Evolutionary conservation across 331 rosid species (phyloP).

Genomic region (Quercus phellos): DNA sequence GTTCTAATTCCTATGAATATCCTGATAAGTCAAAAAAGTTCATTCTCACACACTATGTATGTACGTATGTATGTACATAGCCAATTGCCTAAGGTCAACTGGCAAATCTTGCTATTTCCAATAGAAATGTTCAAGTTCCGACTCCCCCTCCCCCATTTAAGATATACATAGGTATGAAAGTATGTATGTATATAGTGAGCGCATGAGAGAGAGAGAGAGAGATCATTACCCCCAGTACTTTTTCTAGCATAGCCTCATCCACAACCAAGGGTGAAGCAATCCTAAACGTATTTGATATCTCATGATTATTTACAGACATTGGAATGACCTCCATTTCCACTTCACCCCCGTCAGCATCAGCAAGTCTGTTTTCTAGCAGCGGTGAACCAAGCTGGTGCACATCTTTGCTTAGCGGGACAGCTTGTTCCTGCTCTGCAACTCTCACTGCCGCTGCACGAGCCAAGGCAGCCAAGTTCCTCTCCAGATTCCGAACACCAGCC

Average conservation of each 20-base stretch:
- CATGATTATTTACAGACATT: conserved; percentile 66
- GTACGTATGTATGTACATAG: no score
- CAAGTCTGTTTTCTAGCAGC: conserved; percentile 78
- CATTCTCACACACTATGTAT: no score
- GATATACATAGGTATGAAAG: no score
- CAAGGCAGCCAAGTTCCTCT: conserved; percentile 83
- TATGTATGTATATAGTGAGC: no score
- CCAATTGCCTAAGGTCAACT: no score
- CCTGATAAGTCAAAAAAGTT: not conserved
- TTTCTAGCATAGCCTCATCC: conserved; percentile 91
- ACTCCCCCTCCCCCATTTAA: no score
- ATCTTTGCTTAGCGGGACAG: conserved; percentile 60
- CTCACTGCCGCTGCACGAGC: conserved; percentile 98
- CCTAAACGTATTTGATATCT: conserved; percentile 65
- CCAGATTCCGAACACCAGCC: conserved; percentile 94
- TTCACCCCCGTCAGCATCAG: conserved; percentile 83
- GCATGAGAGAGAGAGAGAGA: not conserved
- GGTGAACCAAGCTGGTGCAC: conserved; percentile 70
- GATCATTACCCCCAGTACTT: conserved; percentile 89
- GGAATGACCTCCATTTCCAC: conserved; percentile 99
- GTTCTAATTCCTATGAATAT: conserved; percentile 1
- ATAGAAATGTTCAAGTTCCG: no score
- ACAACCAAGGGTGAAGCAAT: conserved; percentile 63
- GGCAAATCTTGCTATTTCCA: no score
- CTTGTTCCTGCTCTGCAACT: conserved; percentile 84